These are phyloP conservation scores for Penicillium coprophilum DNA, from an alignment of 495 filamentous ascomycete species.

Conservation along the genomic window DNA sequence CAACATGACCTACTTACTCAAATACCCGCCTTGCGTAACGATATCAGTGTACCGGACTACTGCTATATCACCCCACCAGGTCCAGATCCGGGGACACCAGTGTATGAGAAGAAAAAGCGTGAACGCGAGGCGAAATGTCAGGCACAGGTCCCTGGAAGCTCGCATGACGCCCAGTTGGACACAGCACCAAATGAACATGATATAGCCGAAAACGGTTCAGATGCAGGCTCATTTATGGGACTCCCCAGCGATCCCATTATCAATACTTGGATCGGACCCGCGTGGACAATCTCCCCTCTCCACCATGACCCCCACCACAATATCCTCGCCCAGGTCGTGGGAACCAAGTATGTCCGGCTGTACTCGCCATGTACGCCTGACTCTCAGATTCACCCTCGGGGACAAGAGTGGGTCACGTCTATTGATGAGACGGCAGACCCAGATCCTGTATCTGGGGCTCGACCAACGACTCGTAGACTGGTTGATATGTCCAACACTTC, in stretches of 20 bases:
- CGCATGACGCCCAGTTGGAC: slow-evolving; percentile 37
- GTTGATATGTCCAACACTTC: slow-evolving; percentile 96
- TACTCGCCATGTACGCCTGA: slow-evolving; percentile 67
- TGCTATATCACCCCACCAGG: slow-evolving; percentile 68
- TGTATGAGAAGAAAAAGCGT: slow-evolving; percentile 45
- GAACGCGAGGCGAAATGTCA: slow-evolving; percentile 25
- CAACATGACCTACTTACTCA: slow-evolving; percentile 87
- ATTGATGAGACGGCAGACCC: slow-evolving; percentile 19
- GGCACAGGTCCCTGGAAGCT: slow-evolving; percentile 9
- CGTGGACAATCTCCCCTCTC: slow-evolving; percentile 83
- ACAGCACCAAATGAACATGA: slow-evolving; percentile 33
- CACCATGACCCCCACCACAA: slow-evolving; percentile 97
- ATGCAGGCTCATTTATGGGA: slow-evolving; percentile 12
- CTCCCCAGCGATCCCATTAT: slow-evolving; percentile 42
- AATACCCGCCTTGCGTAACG: slow-evolving; percentile 71
- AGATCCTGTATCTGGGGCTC: slow-evolving; percentile 7
- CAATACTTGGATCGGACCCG: slow-evolving; percentile 95
- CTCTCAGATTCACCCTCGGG: slow-evolving; percentile 62
- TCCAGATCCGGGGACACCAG: slow-evolving; percentile 47
- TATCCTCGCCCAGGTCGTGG: slow-evolving; percentile 85
- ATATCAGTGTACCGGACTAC: slow-evolving; percentile 80
- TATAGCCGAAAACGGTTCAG: slow-evolving; percentile 11
- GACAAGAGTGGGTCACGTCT: slow-evolving; percentile 56
- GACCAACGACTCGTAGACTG: slow-evolving; percentile 23
- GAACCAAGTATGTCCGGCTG: slow-evolving; percentile 84